Evolutionary conservation across 768 basidiomycete genomes (phyloP).

Genomic region (Hygrocybe coccinea): DNA sequence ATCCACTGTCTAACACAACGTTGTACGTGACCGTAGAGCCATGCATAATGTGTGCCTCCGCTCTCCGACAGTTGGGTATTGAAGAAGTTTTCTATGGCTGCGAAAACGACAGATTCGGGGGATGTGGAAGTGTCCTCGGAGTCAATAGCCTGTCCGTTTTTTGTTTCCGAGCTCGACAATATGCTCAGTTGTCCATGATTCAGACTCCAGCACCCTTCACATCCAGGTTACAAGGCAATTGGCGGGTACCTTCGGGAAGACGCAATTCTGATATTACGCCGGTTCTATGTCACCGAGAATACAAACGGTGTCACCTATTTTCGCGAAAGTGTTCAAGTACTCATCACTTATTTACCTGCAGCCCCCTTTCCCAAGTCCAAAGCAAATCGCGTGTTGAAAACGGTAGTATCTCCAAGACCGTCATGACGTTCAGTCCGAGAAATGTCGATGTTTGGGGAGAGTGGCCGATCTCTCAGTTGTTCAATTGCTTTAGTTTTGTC

Average conservation of each 20-base stretch:
- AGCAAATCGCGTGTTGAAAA: constrained; percentile 77
- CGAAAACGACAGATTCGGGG: constrained; percentile 93
- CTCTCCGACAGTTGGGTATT: constrained; percentile 89
- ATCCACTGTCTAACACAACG: constrained; percentile 73
- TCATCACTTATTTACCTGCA: constrained; percentile 30
- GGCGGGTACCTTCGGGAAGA: constrained; percentile 79
- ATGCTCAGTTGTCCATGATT: background rate
- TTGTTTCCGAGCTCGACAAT: background rate
- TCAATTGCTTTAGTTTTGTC: too few species aligned
- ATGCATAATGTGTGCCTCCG: constrained; percentile 98
- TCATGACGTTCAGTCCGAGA: background rate
- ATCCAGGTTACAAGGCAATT: constrained; percentile 67
- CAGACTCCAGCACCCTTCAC: constrained; percentile 67
- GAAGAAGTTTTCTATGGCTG: constrained; percentile 89
- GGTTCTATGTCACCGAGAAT: constrained; percentile 93
- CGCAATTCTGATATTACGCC: constrained; percentile 79
- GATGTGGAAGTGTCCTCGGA: constrained; percentile 89
- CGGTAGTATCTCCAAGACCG: constrained; percentile 49
- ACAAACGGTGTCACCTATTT: constrained; percentile 56
- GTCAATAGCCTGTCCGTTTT: constrained; percentile 67
- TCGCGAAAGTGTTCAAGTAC: background rate
- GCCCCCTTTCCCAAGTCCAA: constrained; percentile 91
- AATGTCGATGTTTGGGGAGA: too few species aligned
- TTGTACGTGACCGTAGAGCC: constrained; percentile 99
- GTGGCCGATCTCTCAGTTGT: too few species aligned